Percentiles rank a stretch among this genome's conserved stretches.
Conservation (phyloP, 1,284 basidiomycete species). For the Marasmius oreades region DNA sequence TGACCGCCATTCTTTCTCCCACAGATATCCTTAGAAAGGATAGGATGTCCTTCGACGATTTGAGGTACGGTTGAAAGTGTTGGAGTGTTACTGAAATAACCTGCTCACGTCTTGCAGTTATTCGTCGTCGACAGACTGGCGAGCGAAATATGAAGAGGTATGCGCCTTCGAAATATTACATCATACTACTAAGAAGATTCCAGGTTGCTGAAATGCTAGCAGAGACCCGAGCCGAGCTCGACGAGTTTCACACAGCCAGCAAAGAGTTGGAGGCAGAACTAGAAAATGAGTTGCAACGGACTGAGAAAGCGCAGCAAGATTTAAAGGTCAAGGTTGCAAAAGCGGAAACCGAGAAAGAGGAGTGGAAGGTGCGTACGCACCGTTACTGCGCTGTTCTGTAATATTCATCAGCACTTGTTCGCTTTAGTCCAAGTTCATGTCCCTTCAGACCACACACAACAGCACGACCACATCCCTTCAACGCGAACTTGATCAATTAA, state of each 20-base stretch:
- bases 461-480: constrained; percentile 83
- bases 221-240: constrained; percentile 83
- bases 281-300: constrained; percentile 83
- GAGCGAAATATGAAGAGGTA: constrained; percentile 77
- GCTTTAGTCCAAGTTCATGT: constrained; percentile 79
- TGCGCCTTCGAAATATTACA: constrained; percentile 4
- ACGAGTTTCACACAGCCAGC: constrained; percentile 88
- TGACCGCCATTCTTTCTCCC: constrained; percentile 65
- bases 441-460: constrained; percentile 86
- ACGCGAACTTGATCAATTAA: constrained; percentile 81
- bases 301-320: constrained; percentile 83
- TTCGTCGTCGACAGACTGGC: constrained; percentile 67
- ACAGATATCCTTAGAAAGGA: constrained; percentile 57
- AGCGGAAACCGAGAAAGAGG: constrained; percentile 80
- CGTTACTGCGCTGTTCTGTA: constrained; percentile 12
- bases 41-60: constrained; percentile 60
- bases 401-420: constrained; percentile 2
- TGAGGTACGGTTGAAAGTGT: constrained; percentile 41
- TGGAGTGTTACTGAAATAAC: constrained; percentile 13
- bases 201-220: constrained; percentile 78
- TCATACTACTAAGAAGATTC: constrained; percentile 9
- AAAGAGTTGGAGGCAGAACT: constrained; percentile 93
- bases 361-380: constrained; percentile 77
- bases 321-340: constrained; percentile 72
- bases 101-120: constrained; percentile 37